phyloP scores from a whole-genome alignment of 495 filamentous ascomycete genomes.

The Emericellopsis terricola region DNA sequence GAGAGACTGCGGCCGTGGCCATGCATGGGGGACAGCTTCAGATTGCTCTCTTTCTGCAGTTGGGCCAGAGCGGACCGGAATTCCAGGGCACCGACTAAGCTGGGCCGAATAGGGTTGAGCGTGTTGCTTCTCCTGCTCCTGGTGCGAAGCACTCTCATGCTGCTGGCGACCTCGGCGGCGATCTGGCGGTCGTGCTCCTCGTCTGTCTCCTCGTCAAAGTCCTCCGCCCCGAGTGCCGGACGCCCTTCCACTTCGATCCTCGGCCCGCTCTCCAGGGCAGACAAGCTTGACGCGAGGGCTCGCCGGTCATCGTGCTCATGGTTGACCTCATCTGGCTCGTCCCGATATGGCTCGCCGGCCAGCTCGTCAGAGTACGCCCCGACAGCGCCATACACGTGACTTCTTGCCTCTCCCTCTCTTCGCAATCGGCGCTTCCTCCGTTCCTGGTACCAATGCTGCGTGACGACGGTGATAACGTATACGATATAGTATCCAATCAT shows the following conservation, averaged over 20 bases:
- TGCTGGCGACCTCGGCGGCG: slow-evolving; percentile 70
- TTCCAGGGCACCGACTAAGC: slow-evolving; percentile 82
- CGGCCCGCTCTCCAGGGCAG: slow-evolving; percentile 45
- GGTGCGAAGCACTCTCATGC: slow-evolving; percentile 76
- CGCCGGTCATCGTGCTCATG: too few species aligned
- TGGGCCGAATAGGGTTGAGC: slow-evolving; percentile 71
- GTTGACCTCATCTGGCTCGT: slow-evolving; percentile 42
- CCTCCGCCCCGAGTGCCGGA: slow-evolving; percentile 20
- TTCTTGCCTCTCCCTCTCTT: slow-evolving; percentile 50
- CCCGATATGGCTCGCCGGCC: slow-evolving; percentile 43
- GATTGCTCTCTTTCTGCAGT: slow-evolving; percentile 59
- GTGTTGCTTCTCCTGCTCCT: slow-evolving; percentile 48
- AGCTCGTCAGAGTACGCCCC: slow-evolving; percentile 32
- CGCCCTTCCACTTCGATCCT: slow-evolving; percentile 25
- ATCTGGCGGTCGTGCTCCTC: slow-evolving; percentile 57
- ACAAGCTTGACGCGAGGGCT: slow-evolving; percentile 38
- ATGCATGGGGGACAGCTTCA: slow-evolving; percentile 41
- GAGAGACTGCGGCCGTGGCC: slow-evolving; percentile 48
- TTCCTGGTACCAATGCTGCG: slow-evolving; percentile 77
- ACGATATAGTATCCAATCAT: slow-evolving; percentile 91
- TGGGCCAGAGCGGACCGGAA: slow-evolving; percentile 79
- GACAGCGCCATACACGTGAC: slow-evolving; percentile 49
- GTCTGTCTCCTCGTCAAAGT: slow-evolving; percentile 51
- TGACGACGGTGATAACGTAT: slow-evolving; percentile 76
- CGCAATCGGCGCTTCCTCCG: slow-evolving; percentile 38